Evolutionary conservation across 176 grass and related monocot species (phyloP).

Genomic region (Tillandsia fasciculata): DNA sequence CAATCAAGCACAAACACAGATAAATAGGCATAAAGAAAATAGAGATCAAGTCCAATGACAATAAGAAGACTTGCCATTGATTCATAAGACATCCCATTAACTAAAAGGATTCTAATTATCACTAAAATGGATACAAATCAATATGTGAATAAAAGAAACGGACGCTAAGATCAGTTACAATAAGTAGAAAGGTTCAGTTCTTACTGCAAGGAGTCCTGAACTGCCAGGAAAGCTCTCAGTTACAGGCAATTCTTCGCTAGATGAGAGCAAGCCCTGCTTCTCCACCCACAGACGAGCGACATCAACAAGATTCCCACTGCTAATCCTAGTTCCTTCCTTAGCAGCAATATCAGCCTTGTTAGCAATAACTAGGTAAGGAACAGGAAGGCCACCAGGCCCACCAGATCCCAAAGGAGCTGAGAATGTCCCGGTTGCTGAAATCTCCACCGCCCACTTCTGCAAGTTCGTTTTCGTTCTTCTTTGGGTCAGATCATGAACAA

Average conservation of each 20-base stretch:
- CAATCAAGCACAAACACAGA: too few relatives aligned
- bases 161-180: not conserved
- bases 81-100: not conserved
- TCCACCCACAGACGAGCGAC: conserved; percentile 80
- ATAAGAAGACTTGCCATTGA: not conserved
- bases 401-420: conserved; percentile 66
- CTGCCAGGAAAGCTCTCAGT: conserved; percentile 74
- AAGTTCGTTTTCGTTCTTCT: conserved; percentile 86
- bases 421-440: conserved; percentile 72
- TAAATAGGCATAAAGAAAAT: not conserved
- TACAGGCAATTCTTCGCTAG: conserved; percentile 76
- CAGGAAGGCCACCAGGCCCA: conserved; percentile 93
- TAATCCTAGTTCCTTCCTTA: conserved; percentile 49
- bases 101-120: not conserved
- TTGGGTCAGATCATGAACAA: conserved; percentile 85
- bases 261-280: conserved; percentile 71
- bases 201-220: conserved; percentile 66
- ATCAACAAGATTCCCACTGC: conserved; percentile 79
- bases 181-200: conserved; percentile 21
- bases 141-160: not conserved
- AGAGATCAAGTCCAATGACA: not conserved
- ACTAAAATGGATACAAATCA: not conserved
- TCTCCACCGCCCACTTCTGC: conserved; percentile 79
- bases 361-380: conserved; percentile 87
- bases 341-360: conserved; percentile 75